Evolutionary conservation across 805 yeast genomes (phyloP).

Genomic region (Ogataea dorogensis): DNA sequence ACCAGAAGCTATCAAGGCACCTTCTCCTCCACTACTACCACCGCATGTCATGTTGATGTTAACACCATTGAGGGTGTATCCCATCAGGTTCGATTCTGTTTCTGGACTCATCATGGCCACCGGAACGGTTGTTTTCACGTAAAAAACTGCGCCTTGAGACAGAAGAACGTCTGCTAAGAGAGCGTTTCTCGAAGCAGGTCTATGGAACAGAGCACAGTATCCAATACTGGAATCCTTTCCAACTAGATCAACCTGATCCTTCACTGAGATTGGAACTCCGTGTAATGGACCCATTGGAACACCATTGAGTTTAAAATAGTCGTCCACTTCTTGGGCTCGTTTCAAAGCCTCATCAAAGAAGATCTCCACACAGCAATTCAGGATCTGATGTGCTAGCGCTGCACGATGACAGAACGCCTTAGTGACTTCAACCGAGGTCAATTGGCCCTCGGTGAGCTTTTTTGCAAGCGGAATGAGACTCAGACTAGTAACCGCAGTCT

Average conservation of each 20-base stretch:
- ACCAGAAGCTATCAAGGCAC: slow-evolving; percentile 32
- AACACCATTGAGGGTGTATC: slow-evolving; percentile 38
- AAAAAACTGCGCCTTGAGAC: slow-evolving; percentile 41
- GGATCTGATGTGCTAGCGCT: slow-evolving; percentile 55
- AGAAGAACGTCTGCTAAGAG: slow-evolving; percentile 34
- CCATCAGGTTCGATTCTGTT: slow-evolving; percentile 37
- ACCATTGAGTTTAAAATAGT: slow-evolving; percentile 44
- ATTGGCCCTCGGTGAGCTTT: slow-evolving; percentile 32
- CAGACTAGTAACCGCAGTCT: slow-evolving; percentile 38
- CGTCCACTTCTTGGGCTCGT: slow-evolving; percentile 56
- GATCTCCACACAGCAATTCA: slow-evolving; percentile 40
- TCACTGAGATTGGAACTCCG: slow-evolving; percentile 53
- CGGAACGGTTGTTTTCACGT: slow-evolving; percentile 44
- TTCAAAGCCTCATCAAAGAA: slow-evolving; percentile 59
- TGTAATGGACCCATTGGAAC: slow-evolving; percentile 60
- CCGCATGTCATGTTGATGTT: slow-evolving; percentile 39
- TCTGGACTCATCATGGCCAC: slow-evolving; percentile 43
- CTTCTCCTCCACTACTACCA: slow-evolving; percentile 49
- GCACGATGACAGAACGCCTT: slow-evolving; percentile 59
- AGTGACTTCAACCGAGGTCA: slow-evolving; percentile 45
- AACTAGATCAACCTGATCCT: slow-evolving; percentile 45
- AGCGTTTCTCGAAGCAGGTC: slow-evolving; percentile 32
- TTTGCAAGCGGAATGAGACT: slow-evolving; percentile 18
- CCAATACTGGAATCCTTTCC: slow-evolving; percentile 53
- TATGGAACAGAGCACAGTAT: slow-evolving; percentile 35